Evolutionary conservation across 164 flowering plant species (phyloP).

Genomic region (Macadamia integrifolia): DNA sequence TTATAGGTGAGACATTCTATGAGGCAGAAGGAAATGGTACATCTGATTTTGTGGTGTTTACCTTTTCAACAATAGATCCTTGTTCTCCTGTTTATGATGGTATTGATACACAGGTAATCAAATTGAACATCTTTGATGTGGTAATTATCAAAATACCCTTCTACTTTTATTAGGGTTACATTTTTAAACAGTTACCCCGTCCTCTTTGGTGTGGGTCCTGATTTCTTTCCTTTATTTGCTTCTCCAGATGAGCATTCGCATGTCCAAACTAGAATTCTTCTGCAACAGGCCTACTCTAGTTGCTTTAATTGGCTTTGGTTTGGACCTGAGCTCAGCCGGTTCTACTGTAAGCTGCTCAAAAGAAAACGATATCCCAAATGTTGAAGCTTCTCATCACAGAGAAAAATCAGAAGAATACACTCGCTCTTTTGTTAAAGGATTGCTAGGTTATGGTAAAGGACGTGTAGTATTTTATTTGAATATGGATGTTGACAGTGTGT

Average conservation of each 20-base stretch:
- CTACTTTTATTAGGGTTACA: not conserved
- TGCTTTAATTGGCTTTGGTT: constrained; percentile 84
- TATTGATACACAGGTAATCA: constrained; percentile 78
- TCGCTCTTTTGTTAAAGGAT: constrained; percentile 61
- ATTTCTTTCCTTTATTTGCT: not conserved
- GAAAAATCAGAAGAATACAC: constrained; percentile 49
- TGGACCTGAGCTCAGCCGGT: constrained; percentile 50
- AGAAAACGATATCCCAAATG: constrained; percentile 15
- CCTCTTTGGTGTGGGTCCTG: not conserved
- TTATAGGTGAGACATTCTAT: constrained; percentile 53
- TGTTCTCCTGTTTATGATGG: constrained; percentile 77
- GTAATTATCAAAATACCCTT: not conserved
- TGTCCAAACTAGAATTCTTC: constrained; percentile 91
- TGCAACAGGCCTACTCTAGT: constrained; percentile 94
- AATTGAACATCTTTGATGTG: not conserved
- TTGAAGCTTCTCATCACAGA: constrained; percentile 26
- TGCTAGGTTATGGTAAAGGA: constrained; percentile 88
- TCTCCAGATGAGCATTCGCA: constrained; percentile 82
- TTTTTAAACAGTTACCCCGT: too few species aligned
- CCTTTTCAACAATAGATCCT: constrained; percentile 54
- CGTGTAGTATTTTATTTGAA: constrained; percentile 74
- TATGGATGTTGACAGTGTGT: constrained; percentile 89
- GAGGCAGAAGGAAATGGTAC: constrained; percentile 60
- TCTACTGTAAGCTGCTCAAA: constrained; percentile 15
- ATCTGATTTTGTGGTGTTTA: constrained; percentile 77